These are phyloP conservation scores for Colletotrichum incanum DNA, from an alignment of 2,329 filamentous ascomycete species.

Conservation along the genomic window DNA sequence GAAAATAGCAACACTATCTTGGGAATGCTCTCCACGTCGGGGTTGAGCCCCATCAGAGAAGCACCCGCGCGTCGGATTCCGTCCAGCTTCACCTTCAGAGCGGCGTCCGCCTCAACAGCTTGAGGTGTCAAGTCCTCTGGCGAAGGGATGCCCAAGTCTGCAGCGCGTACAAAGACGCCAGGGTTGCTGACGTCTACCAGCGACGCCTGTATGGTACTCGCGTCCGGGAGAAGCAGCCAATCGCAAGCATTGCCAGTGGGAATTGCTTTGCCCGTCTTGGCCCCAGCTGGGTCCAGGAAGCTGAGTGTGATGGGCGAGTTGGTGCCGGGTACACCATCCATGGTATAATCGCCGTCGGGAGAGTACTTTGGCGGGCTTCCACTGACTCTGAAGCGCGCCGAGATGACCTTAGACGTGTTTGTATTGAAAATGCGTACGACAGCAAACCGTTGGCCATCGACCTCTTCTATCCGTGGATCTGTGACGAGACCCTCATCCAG, in stretches of 20 bases:
- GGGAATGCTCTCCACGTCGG: slow-evolving; percentile 56
- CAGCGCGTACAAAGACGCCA: slow-evolving; percentile 56
- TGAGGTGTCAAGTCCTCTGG: slow-evolving; percentile 46
- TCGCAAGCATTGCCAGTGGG: slow-evolving; percentile 58
- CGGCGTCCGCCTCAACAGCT: slow-evolving; percentile 51
- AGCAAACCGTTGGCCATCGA: slow-evolving; percentile 27
- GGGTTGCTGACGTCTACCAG: slow-evolving; percentile 61
- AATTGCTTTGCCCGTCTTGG: slow-evolving; percentile 57
- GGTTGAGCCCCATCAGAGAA: slow-evolving; percentile 58
- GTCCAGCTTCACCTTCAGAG: slow-evolving; percentile 53
- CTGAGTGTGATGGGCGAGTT: slow-evolving; percentile 54
- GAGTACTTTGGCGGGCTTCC: slow-evolving; percentile 47
- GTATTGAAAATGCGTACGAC: slow-evolving; percentile 52
- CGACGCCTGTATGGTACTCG: slow-evolving; percentile 51
- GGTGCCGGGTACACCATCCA: slow-evolving; percentile 59
- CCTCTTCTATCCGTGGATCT: slow-evolving; percentile 9
- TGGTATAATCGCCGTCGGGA: slow-evolving; percentile 53
- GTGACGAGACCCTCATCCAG: slow-evolving; percentile 64
- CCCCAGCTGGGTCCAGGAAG: slow-evolving; percentile 58
- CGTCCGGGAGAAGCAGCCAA: slow-evolving; percentile 49
- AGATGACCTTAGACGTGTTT: slow-evolving; percentile 52
- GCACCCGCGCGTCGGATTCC: slow-evolving; percentile 56
- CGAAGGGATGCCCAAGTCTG: slow-evolving; percentile 49
- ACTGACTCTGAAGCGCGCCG: slow-evolving; percentile 55
- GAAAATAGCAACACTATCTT: slow-evolving; percentile 62